These are phyloP conservation scores for Lanzia echinophila DNA, from an alignment of 2,329 filamentous ascomycete genomes.

Conservation along the genomic window DNA sequence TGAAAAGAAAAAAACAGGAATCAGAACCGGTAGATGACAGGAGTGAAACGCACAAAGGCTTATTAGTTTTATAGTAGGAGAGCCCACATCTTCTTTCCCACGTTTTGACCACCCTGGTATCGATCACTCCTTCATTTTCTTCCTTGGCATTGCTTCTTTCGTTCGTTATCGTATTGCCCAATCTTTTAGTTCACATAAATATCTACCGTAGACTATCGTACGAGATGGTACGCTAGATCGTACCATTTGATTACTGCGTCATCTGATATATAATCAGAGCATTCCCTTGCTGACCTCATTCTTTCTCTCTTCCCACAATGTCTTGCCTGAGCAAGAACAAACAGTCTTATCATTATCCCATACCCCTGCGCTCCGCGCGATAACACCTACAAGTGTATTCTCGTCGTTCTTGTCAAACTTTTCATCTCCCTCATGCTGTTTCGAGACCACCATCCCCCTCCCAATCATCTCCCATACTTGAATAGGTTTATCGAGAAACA, in stretches of 20 bases:
- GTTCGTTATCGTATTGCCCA: too few relatives aligned
- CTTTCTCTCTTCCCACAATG: slow-evolving; percentile 91
- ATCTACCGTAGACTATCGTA: neutral
- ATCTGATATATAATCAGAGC: slow-evolving; percentile 49
- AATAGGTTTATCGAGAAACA: slow-evolving; percentile 75
- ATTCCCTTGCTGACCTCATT: slow-evolving; percentile 88
- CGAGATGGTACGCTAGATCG: neutral
- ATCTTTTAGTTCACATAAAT: neutral
- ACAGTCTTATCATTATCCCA: slow-evolving; percentile 99
- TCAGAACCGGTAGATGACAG: neutral
- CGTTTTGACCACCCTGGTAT: slow-evolving; percentile 1
- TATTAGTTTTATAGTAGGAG: slow-evolving; percentile 22
- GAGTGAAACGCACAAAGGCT: slow-evolving; percentile 20
- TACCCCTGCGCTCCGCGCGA: slow-evolving; percentile 91
- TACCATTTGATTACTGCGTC: slow-evolving; percentile 17
- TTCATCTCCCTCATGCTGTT: slow-evolving; percentile 51
- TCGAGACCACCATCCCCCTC: slow-evolving; percentile 80
- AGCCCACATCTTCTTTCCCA: slow-evolving; percentile 7
- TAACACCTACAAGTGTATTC: slow-evolving; percentile 84
- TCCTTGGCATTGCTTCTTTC: slow-evolving; percentile 15
- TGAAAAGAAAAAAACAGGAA: neutral
- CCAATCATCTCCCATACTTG: slow-evolving; percentile 97
- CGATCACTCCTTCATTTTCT: slow-evolving; percentile 8
- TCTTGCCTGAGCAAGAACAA: slow-evolving; percentile 96
- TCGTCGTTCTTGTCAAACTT: slow-evolving; percentile 64